A percentile compares a stretch with the other conserved stretches of the same genome.
These are phyloP conservation scores for Solidago caesia DNA, from an alignment of 129 eudicot species.

Conservation along the genomic window DNA sequence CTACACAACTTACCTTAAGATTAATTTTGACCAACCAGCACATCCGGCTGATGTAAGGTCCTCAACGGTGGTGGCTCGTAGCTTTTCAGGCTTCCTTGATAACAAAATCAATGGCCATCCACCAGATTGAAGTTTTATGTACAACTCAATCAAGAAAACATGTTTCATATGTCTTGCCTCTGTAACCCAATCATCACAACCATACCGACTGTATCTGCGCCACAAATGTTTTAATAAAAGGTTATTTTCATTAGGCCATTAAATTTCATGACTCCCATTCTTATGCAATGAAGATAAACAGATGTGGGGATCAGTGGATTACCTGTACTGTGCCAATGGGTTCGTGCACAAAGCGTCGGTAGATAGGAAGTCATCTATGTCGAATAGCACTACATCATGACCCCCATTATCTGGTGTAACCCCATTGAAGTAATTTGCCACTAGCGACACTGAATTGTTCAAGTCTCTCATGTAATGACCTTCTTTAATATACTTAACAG, in stretches of 20 bases:
- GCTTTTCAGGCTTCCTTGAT: conserved; percentile 61
- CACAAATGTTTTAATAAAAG: background rate
- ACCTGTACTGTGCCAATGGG: conserved; percentile 33
- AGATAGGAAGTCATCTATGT: conserved; percentile 53
- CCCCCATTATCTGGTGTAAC: conserved; percentile 32
- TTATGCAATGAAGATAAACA: background rate
- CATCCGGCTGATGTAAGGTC: conserved; percentile 52
- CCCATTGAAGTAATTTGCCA: conserved; percentile 45
- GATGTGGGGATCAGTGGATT: background rate
- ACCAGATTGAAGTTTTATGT: conserved; percentile 44
- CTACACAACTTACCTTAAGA: conserved; percentile 51
- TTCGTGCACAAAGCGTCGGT: conserved; percentile 8
- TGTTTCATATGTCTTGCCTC: conserved; percentile 49
- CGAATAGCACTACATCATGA: conserved; percentile 53
- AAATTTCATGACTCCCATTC: background rate
- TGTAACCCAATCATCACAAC: conserved; percentile 34
- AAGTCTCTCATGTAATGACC: conserved; percentile 63
- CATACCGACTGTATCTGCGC: conserved; percentile 33
- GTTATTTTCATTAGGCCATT: background rate
- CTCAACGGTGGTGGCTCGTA: conserved; percentile 32
- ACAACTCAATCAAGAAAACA: conserved; percentile 37
- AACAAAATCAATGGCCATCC: conserved; percentile 60
- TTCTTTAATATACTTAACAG: conserved; percentile 47
- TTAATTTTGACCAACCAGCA: conserved; percentile 50
- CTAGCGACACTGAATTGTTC: conserved; percentile 38